Conservation (phyloP, 164 flowering plant genomes). For the Piper betle region DNA sequence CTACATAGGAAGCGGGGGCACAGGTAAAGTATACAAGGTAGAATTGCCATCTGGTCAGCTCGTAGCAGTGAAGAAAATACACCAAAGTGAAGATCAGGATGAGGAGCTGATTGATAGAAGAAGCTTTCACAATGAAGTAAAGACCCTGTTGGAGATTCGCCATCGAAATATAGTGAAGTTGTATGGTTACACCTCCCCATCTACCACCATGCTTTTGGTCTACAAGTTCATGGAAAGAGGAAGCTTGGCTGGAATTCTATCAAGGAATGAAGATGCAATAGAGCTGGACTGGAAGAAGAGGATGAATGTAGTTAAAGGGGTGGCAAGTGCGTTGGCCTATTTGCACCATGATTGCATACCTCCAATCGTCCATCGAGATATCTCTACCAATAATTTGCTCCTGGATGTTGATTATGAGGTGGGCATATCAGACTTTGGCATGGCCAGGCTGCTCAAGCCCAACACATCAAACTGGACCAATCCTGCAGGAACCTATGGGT, state of each 20-base stretch:
- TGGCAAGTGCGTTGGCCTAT: conserved; percentile 61
- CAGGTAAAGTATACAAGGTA: no score
- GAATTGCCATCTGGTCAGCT: no score
- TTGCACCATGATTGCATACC: conserved; percentile 60
- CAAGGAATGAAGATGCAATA: conserved; percentile 6
- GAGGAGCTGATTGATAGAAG: no score
- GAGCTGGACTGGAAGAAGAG: conserved; percentile 37
- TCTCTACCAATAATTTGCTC: conserved; percentile 42
- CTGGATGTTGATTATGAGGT: conserved; percentile 36
- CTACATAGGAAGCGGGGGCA: no score
- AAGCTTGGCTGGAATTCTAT: conserved; percentile 30
- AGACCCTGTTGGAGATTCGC: no score
- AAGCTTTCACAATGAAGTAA: no score
- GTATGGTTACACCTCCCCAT: conserved; percentile 37
- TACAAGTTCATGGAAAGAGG: conserved; percentile 54
- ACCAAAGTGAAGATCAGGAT: no score
- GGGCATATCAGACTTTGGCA: conserved; percentile 53
- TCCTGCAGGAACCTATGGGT: conserved; percentile 59
- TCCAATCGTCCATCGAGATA: conserved; percentile 51
- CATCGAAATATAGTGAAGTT: no score
- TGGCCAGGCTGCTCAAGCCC: conserved; percentile 33
- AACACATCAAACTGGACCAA: conserved; percentile 42
- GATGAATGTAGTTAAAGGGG: conserved; percentile 39
- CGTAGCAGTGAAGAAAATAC: no score
- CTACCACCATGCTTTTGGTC: conserved; percentile 31